Conservation (phyloP, 2,329 filamentous ascomycete genomes). For the Dothideomycetidae sp. region DNA sequence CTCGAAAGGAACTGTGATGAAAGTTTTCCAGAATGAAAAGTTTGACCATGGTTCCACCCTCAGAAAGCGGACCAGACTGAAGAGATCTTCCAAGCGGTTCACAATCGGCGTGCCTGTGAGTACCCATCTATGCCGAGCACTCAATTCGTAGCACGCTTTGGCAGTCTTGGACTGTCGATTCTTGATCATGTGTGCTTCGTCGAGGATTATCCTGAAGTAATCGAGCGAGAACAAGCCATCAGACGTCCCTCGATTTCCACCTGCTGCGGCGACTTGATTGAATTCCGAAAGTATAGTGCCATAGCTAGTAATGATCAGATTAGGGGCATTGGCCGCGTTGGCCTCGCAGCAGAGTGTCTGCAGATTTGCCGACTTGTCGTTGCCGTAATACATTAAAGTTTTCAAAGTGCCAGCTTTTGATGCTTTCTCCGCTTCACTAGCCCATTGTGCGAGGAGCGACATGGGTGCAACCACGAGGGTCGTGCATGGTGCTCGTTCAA, state of each 20-base stretch:
- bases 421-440: slow-evolving; percentile 84
- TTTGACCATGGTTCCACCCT: slow-evolving; percentile 96
- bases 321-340: slow-evolving; percentile 63
- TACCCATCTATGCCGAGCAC: slow-evolving; percentile 77
- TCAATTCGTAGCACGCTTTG: slow-evolving; percentile 83
- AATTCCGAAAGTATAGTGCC: slow-evolving; percentile 85
- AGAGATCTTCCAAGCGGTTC: slow-evolving; percentile 86
- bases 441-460: slow-evolving; percentile 93
- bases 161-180: slow-evolving; percentile 77
- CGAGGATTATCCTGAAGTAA: slow-evolving; percentile 89
- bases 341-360: slow-evolving; percentile 61
- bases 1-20: slow-evolving; percentile 95
- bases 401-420: slow-evolving; percentile 73
- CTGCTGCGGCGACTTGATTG: slow-evolving; percentile 53
- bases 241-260: slow-evolving; percentile 50
- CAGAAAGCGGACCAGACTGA: slow-evolving; percentile 82
- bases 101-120: slow-evolving; percentile 94
- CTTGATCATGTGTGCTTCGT: slow-evolving; percentile 93
- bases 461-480: slow-evolving; percentile 94
- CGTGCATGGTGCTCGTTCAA: slow-evolving; percentile 66
- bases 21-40: slow-evolving; percentile 98
- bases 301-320: slow-evolving; percentile 90
- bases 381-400: slow-evolving; percentile 81
- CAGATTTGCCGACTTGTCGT: slow-evolving; percentile 66
- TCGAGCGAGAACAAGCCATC: slow-evolving; percentile 72